phyloP scores from a whole-genome alignment of 768 basidiomycete species.

The Leucosporidium creatinivorum region DNA sequence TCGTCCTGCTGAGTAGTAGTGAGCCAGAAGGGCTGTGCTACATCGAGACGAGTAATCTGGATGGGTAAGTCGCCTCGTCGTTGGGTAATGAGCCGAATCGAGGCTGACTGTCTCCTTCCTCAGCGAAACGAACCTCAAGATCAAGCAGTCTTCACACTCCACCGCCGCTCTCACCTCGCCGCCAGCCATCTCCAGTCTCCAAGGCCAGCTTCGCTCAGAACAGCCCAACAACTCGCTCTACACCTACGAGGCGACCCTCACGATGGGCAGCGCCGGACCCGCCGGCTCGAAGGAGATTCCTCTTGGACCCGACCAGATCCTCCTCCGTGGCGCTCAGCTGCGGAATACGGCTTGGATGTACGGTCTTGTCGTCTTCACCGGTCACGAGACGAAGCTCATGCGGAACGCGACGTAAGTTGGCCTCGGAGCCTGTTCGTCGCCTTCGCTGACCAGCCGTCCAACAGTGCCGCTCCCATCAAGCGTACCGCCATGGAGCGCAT shows the following conservation, averaged over 20 bases:
- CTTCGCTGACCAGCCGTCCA: neutral
- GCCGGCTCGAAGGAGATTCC: constrained; percentile 63
- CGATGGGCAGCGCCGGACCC: constrained; percentile 47
- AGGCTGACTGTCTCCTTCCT: neutral
- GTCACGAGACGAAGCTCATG: constrained; percentile 98
- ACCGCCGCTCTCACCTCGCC: constrained; percentile 74
- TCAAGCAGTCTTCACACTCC: constrained; percentile 85
- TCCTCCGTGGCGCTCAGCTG: constrained; percentile 88
- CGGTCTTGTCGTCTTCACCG: constrained; percentile 86
- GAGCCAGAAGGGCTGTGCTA: constrained; percentile 97
- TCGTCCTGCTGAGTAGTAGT: constrained; percentile 75
- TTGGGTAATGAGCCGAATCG: neutral
- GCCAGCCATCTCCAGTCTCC: constrained; percentile 59
- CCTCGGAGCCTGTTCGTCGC: neutral
- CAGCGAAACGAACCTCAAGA: constrained; percentile 97
- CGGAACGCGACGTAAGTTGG: constrained; percentile 90
- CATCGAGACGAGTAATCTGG: constrained; percentile 94
- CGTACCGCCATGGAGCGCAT: constrained; percentile 90
- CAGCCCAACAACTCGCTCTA: constrained; percentile 97
- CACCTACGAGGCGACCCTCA: constrained; percentile 65
- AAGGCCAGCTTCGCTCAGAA: constrained; percentile 82
- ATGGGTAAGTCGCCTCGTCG: constrained; percentile 58
- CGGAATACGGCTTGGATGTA: constrained; percentile 96
- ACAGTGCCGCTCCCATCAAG: constrained; percentile 90
- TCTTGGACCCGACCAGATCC: constrained; percentile 86